phyloP scores from a whole-genome alignment of 2,329 filamentous ascomycete species.

The Mollisia scopiformis region DNA sequence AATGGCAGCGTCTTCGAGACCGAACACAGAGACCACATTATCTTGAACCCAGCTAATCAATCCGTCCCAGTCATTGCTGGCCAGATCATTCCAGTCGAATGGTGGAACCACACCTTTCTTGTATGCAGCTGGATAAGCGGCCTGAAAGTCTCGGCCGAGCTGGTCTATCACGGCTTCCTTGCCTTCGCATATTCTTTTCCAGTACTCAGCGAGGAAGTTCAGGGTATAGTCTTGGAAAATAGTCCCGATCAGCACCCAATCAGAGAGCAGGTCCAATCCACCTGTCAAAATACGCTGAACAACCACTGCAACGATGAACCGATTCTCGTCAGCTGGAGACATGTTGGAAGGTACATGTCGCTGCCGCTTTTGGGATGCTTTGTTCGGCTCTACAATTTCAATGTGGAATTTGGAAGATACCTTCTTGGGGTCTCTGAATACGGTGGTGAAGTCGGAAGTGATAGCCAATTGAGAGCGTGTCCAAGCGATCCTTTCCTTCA shows the following conservation, averaged over 20 bases:
- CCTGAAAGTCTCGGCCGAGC: conserved; percentile 65
- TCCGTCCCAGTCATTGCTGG: conserved; percentile 68
- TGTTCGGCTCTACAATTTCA: conserved; percentile 22
- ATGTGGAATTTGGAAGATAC: conserved; percentile 24
- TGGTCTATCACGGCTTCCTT: conserved; percentile 52
- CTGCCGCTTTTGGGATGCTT: conserved; percentile 22
- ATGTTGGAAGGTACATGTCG: conserved; percentile 37
- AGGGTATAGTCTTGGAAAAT: conserved; percentile 58
- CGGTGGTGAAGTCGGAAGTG: conserved; percentile 29
- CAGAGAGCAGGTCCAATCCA: conserved; percentile 60
- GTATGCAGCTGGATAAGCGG: conserved; percentile 68
- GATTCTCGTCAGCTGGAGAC: conserved; percentile 46
- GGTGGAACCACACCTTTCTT: conserved; percentile 60
- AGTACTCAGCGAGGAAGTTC: conserved; percentile 56
- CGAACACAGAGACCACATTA: conserved; percentile 39
- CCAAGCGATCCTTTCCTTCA: background rate
- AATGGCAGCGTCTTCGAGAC: conserved; percentile 48
- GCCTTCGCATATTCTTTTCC: conserved; percentile 54
- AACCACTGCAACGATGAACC: conserved; percentile 60
- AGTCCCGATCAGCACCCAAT: conserved; percentile 61
- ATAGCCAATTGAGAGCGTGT: conserved; percentile 24
- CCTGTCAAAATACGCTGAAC: conserved; percentile 61
- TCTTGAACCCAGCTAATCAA: conserved; percentile 69
- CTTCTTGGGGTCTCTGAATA: conserved; percentile 21
- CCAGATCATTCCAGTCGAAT: conserved; percentile 65